Conservation (phyloP, 768 basidiomycete species). For the Calocybe gangraenosa region DNA sequence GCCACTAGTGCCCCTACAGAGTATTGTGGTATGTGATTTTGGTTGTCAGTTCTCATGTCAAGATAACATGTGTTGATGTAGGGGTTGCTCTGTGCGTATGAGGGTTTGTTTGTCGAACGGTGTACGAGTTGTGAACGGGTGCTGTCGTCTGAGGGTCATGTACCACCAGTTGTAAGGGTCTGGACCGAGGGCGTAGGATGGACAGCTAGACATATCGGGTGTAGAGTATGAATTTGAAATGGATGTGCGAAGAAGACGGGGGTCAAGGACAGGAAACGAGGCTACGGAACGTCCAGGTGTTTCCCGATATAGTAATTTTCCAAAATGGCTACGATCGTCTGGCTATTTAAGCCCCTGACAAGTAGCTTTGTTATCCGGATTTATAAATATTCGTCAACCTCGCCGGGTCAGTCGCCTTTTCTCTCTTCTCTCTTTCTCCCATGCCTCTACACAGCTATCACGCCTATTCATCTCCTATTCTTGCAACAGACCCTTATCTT, state of each 20-base stretch:
- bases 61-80: slow-evolving; percentile 20
- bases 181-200: slow-evolving; percentile 41
- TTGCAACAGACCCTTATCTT: background rate
- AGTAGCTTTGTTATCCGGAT: slow-evolving; percentile 11
- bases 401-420: background rate
- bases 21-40: slow-evolving; percentile 41
- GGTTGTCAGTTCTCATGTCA: no score
- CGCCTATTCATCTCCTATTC: slow-evolving; percentile 11
- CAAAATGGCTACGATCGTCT: background rate
- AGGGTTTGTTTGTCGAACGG: slow-evolving; percentile 54
- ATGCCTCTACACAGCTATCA: no score
- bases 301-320: slow-evolving; percentile 7
- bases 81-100: slow-evolving; percentile 54
- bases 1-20: slow-evolving; percentile 49
- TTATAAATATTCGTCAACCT: slow-evolving; percentile 12
- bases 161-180: slow-evolving; percentile 64
- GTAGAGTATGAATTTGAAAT: slow-evolving; percentile 7
- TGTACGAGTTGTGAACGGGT: slow-evolving; percentile 64
- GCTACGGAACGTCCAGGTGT: slow-evolving; percentile 9
- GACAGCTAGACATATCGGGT: slow-evolving; percentile 49
- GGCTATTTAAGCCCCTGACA: slow-evolving; percentile 10
- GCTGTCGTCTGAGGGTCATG: slow-evolving; percentile 63
- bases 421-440: slow-evolving; percentile 3
- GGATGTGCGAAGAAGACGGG: no score
- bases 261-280: slow-evolving; percentile 13